phyloP scores from a whole-genome alignment of 345 rosid species.

The Brassica rapa region DNA sequence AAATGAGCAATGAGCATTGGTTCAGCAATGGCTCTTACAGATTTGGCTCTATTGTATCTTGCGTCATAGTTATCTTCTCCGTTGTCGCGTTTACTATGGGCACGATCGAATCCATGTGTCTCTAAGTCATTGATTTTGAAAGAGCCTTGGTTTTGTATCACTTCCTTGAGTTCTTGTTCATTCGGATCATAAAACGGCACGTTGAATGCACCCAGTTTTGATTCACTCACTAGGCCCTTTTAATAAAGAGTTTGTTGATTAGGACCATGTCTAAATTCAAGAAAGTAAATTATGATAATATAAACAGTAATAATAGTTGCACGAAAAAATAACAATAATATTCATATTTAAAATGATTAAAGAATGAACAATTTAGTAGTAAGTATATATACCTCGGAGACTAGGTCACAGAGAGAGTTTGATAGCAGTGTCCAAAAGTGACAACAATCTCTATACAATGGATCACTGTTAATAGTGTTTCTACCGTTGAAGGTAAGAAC shows the following conservation, averaged over 20 bases:
- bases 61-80: background rate
- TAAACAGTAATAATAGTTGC: too few relatives aligned
- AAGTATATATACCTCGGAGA: slow-evolving; percentile 27
- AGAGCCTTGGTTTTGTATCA: slow-evolving; percentile 43
- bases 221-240: slow-evolving; percentile 45
- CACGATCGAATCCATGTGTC: slow-evolving; percentile 22
- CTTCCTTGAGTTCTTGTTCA: slow-evolving; percentile 36
- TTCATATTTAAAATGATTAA: background rate
- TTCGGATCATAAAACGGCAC: slow-evolving; percentile 43
- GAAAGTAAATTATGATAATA: too few relatives aligned
- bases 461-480: slow-evolving; percentile 24
- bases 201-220: slow-evolving; percentile 46
- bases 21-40: slow-evolving; percentile 35
- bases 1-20: slow-evolving; percentile 37
- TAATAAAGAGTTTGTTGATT: background rate
- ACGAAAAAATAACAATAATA: too few relatives aligned
- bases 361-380: background rate
- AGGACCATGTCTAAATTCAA: background rate
- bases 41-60: slow-evolving; percentile 38
- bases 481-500: slow-evolving; percentile 46
- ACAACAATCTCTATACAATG: slow-evolving; percentile 38
- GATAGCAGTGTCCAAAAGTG: slow-evolving; percentile 42
- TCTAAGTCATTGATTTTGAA: slow-evolving; percentile 39
- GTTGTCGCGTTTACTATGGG: slow-evolving; percentile 2
- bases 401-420: slow-evolving; percentile 36